Base-by-base conservation (phyloP, 2,329 filamentous ascomycete species). In the Truncatella angustata region DNA sequence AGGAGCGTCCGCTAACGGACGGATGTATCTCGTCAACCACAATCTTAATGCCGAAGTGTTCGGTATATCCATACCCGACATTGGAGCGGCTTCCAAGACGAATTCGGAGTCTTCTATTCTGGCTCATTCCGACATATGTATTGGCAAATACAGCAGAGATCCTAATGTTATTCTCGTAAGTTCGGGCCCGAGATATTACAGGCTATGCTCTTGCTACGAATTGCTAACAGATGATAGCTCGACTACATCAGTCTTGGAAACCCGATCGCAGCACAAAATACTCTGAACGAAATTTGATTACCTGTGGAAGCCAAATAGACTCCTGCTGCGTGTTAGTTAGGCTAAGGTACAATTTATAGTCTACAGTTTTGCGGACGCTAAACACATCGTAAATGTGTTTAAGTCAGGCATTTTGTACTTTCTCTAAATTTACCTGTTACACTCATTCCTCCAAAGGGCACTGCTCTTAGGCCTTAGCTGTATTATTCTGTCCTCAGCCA, bases 11-110 rank as follows among this genome's bases (percentile, higher is more conserved):
- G 61, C 73, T 0, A 59, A 65, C 18, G 66, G 66, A 23, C 70
- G 71, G 28, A 74, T 79, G 74, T 73, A 71, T 50, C 66, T 78
- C 37, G 70, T 71, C 51, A 75, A 75, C 61, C 73, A 75, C 58
- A 69, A 69, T 51, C 54, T 67, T 16, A 65, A 70, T 51, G 34
- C 65, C 7, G 65, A 68, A 36, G 18, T 71, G 26, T 44, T 60
- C 1, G 66, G 63, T n/a, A 60, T 75, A 35, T 58, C 70, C 36
- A 62, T 76, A n/a, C 66, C 71, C 3, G 62, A 66, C 49, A 47
- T 59, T 1, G 10, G 55, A 6, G 32, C 62, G 1, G 65, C 73
- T 3, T 60, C 70, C 2, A 72, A 71, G 26, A 81, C 65, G 37
- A 80, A 78, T 10, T 76, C 79, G 9, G 70, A 74, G 1, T 73